Evolutionary conservation across 345 rosid species (phyloP).

Genomic region (Angophora floribunda): DNA sequence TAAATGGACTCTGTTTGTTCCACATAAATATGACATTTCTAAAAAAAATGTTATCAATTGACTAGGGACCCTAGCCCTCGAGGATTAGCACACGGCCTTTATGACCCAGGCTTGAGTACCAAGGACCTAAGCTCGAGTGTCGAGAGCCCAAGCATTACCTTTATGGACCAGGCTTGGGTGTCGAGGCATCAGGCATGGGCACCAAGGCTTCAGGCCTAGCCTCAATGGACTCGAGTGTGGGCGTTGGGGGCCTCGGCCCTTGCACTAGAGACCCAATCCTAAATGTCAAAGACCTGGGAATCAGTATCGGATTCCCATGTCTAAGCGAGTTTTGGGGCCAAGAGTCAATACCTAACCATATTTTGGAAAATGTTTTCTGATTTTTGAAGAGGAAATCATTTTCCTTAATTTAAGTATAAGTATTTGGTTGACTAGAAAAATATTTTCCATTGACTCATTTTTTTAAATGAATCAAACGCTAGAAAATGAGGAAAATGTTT

Average conservation of each 20-base stretch:
- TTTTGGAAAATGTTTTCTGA: no score
- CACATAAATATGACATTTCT: no score
- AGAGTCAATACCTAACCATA: no score
- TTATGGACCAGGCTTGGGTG: neutral
- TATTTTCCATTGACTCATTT: no score
- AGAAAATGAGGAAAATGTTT: neutral
- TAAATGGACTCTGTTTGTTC: neutral
- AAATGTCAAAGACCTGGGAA: neutral
- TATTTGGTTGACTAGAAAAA: neutral
- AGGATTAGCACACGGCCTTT: neutral
- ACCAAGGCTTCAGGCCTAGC: neutral
- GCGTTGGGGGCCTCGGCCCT: fast-evolving
- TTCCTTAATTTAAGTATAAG: neutral
- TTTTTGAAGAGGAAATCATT: neutral
- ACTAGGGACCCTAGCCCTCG: fast-evolving
- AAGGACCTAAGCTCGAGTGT: neutral
- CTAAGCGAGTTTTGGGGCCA: neutral
- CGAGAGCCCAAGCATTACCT: neutral
- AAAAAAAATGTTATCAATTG: no score
- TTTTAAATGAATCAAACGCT: neutral
- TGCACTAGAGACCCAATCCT: neutral
- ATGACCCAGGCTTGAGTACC: neutral
- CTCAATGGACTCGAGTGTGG: neutral
- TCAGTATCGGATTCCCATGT: neutral
- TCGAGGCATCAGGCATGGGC: neutral